phyloP scores from a whole-genome alignment of 805 yeast species.

The Tetrapisispora phaffii region DNA sequence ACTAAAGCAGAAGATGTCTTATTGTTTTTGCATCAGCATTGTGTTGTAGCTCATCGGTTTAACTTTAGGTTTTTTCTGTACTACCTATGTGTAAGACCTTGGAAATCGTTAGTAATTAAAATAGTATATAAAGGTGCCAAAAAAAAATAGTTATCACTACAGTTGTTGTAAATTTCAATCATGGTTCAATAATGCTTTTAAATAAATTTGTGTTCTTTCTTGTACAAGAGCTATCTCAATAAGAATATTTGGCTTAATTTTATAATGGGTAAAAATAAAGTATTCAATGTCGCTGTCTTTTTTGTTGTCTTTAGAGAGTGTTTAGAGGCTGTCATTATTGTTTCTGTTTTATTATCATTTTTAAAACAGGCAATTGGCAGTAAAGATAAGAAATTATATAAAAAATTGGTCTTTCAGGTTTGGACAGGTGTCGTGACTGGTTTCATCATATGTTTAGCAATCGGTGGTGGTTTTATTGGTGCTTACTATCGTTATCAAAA shows the following conservation, averaged over 20 bases:
- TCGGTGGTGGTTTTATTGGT: slow-evolving; percentile 93
- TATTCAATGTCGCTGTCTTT: slow-evolving; percentile 50
- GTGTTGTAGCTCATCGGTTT: no score
- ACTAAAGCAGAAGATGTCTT: no score
- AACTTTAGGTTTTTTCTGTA: no score
- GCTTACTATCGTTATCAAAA: slow-evolving; percentile 72
- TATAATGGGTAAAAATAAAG: slow-evolving; percentile 23
- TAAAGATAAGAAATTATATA: slow-evolving; percentile 45
- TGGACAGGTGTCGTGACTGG: slow-evolving; percentile 79
- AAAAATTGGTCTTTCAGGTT: slow-evolving; percentile 61
- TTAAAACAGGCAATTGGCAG: slow-evolving; percentile 74
- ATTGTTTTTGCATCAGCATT: no score
- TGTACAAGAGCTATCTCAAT: not conserved
- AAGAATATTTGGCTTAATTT: no score
- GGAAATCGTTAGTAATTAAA: no score
- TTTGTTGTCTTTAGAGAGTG: slow-evolving; percentile 90
- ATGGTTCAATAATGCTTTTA: no score
- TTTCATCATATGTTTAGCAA: slow-evolving; percentile 61
- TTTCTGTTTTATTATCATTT: slow-evolving; percentile 86
- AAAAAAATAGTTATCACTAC: no score
- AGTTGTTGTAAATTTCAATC: no score
- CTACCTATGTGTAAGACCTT: no score
- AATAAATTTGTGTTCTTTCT: no score
- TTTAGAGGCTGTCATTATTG: slow-evolving; percentile 83
- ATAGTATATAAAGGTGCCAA: no score